A percentile compares a stretch with the other conserved stretches of the same genome.
Evolutionary conservation across 2,329 filamentous ascomycete genomes (phyloP).

Genomic region (Epichloe brachyelytri): DNA sequence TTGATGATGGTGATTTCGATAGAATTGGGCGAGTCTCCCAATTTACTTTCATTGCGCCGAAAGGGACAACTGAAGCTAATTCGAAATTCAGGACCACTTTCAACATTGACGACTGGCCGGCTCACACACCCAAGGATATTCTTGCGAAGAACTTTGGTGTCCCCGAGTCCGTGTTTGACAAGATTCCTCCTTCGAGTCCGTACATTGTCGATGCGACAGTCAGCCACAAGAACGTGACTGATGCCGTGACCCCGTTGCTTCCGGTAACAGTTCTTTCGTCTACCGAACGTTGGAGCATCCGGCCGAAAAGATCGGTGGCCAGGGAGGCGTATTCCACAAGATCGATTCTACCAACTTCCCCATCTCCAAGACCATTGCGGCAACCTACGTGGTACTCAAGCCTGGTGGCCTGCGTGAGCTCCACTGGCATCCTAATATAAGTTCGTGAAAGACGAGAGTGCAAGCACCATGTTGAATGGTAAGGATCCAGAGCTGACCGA

Average conservation of each 20-base stretch:
- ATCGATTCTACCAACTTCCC: slow-evolving; percentile 58
- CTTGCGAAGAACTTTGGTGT: slow-evolving; percentile 59
- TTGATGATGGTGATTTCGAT: slow-evolving; percentile 56
- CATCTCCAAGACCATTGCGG: slow-evolving; percentile 50
- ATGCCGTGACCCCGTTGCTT: slow-evolving; percentile 30
- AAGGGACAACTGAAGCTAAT: neutral
- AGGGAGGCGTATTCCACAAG: slow-evolving; percentile 48
- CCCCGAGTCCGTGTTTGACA: slow-evolving; percentile 43
- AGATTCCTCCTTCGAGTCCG: slow-evolving; percentile 42
- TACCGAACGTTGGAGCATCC: slow-evolving; percentile 45
- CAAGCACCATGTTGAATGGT: too few relatives aligned
- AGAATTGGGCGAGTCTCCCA: slow-evolving; percentile 34
- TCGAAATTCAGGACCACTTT: slow-evolving; percentile 44
- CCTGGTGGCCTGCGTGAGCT: slow-evolving; percentile 51
- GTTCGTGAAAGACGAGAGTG: too few relatives aligned
- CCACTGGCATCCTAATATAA: slow-evolving; percentile 57
- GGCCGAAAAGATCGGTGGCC: slow-evolving; percentile 44
- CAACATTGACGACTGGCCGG: slow-evolving; percentile 58
- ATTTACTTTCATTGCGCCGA: neutral
- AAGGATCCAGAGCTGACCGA: neutral
- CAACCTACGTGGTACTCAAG: slow-evolving; percentile 49
- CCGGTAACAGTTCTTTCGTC: slow-evolving; percentile 47
- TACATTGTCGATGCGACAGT: slow-evolving; percentile 49
- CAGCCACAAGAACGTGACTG: slow-evolving; percentile 27
- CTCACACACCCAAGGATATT: slow-evolving; percentile 48